These are phyloP conservation scores for Acidomyces sp. DNA, from an alignment of 495 filamentous ascomycete species.

Conservation along the genomic window DNA sequence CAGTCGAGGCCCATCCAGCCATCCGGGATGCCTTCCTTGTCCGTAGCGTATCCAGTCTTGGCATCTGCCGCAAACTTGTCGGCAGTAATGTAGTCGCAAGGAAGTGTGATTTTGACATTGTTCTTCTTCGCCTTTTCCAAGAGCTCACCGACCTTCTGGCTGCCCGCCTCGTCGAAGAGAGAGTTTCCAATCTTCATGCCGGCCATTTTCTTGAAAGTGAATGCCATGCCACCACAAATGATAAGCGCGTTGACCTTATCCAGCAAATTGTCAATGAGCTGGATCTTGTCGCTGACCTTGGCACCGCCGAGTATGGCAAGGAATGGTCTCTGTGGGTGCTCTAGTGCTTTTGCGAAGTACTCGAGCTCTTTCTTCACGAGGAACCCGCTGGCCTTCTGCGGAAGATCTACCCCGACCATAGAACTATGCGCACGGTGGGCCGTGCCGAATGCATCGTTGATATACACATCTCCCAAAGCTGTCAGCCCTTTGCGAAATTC, in stretches of 20 bases:
- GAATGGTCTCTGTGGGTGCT: slow-evolving; percentile 87
- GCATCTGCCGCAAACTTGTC: slow-evolving; percentile 90
- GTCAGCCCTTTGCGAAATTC: slow-evolving; percentile 93
- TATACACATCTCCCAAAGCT: slow-evolving; percentile 85
- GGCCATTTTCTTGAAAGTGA: slow-evolving; percentile 99
- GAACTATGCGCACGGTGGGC: slow-evolving; percentile 96
- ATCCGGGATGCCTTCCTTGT: slow-evolving; percentile 81
- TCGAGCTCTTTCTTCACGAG: slow-evolving; percentile 99
- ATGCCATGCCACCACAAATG: slow-evolving; percentile 97
- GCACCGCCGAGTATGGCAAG: slow-evolving; percentile 95
- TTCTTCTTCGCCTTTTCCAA: slow-evolving; percentile 94
- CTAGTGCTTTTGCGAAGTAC: slow-evolving; percentile 96
- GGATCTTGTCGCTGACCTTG: slow-evolving; percentile 99
- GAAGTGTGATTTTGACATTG: slow-evolving; percentile 85
- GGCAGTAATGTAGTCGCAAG: slow-evolving; percentile 87
- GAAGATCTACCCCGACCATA: slow-evolving; percentile 93
- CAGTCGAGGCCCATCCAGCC: slow-evolving; percentile 97
- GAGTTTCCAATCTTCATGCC: slow-evolving; percentile 78
- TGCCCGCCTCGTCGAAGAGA: slow-evolving; percentile 87
- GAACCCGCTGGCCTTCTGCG: slow-evolving; percentile 92
- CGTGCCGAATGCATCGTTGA: slow-evolving; percentile 99
- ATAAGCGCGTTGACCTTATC: slow-evolving; percentile 93
- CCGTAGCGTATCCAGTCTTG: slow-evolving; percentile 65
- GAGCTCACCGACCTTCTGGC: slow-evolving; percentile 79
- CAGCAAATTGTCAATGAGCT: slow-evolving; percentile 96